Evolutionary conservation across 2,329 filamentous ascomycete genomes (phyloP).

Genomic region (Aureobasidium mangrovei): DNA sequence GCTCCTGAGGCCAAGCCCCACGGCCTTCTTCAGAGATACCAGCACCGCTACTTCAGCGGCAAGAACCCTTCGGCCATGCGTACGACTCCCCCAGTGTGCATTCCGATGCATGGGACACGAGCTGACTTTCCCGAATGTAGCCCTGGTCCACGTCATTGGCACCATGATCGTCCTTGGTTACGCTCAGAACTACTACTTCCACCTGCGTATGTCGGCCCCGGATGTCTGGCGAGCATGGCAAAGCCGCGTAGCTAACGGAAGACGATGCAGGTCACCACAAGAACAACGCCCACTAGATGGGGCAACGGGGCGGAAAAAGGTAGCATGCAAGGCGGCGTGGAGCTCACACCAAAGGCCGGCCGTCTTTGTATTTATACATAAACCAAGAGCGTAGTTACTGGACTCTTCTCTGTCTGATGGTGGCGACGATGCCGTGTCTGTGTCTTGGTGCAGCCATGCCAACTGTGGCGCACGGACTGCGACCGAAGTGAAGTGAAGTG

Average conservation of each 20-base stretch:
- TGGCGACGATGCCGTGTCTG: neutral
- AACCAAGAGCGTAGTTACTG: constrained; percentile 4
- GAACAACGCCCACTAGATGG: constrained; percentile 90
- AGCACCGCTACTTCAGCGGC: constrained; percentile 71
- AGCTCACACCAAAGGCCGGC: neutral
- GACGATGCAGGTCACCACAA: constrained; percentile 81
- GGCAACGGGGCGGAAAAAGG: neutral
- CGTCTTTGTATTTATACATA: constrained; percentile 15
- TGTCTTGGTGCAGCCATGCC: too few species aligned
- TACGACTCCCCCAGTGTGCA: constrained; percentile 45
- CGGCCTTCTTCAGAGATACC: constrained; percentile 81
- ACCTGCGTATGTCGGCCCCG: constrained; percentile 64
- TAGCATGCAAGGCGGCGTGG: constrained; percentile 1
- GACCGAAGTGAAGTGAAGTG: too few species aligned
- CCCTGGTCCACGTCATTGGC: constrained; percentile 77
- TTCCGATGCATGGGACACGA: neutral
- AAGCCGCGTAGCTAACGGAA: constrained; percentile 21
- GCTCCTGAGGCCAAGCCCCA: constrained; percentile 75
- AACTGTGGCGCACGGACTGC: too few species aligned
- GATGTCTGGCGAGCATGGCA: constrained; percentile 23
- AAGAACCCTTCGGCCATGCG: constrained; percentile 83
- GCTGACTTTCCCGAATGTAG: constrained; percentile 39
- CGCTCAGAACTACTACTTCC: constrained; percentile 99
- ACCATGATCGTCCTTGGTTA: constrained; percentile 77
- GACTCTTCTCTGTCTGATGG: neutral